A percentile compares a stretch with the other conserved stretches of the same genome.
Conservation (phyloP, 2,329 filamentous ascomycete genomes). For the Aspergillus sp. region DNA sequence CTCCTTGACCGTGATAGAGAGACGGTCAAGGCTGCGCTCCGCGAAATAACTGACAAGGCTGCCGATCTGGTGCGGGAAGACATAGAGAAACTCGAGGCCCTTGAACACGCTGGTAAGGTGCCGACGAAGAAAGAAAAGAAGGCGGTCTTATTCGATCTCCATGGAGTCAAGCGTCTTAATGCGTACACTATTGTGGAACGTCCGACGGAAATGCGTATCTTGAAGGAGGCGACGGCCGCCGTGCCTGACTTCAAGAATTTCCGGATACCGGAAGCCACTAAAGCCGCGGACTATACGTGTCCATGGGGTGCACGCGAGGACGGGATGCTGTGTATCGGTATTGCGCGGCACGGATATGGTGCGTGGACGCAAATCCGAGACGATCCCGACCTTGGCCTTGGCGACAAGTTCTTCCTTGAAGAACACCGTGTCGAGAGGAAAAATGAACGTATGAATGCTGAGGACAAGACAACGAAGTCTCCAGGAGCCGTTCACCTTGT, state of each 20-base stretch:
- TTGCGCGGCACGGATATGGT: slow-evolving; percentile 90
- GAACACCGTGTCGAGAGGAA: slow-evolving; percentile 99
- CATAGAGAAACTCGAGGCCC: slow-evolving; percentile 58
- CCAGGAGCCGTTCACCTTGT: slow-evolving; percentile 97
- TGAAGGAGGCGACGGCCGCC: slow-evolving; percentile 70
- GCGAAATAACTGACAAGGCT: slow-evolving; percentile 74
- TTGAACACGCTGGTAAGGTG: slow-evolving; percentile 74
- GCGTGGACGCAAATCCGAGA: slow-evolving; percentile 95
- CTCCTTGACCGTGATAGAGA: slow-evolving; percentile 78
- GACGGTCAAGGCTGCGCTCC: slow-evolving; percentile 73
- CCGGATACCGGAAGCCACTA: slow-evolving; percentile 86
- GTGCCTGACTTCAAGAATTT: slow-evolving; percentile 73
- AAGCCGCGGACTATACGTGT: slow-evolving; percentile 87
- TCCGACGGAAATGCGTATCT: slow-evolving; percentile 81
- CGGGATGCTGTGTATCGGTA: slow-evolving; percentile 94
- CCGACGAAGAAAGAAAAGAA: slow-evolving; percentile 97
- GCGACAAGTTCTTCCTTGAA: slow-evolving; percentile 92
- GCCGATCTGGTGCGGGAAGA: slow-evolving; percentile 74
- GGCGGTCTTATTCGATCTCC: slow-evolving; percentile 91
- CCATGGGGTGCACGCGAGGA: slow-evolving; percentile 92
- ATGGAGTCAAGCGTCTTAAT: slow-evolving; percentile 90
- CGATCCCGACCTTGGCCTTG: slow-evolving; percentile 79
- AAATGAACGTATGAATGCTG: slow-evolving; percentile 74
- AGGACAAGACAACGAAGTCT: slow-evolving; percentile 64
- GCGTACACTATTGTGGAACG: slow-evolving; percentile 93